Conservation (phyloP, 2,329 filamentous ascomycete species). For the Pseudofabraea citricarpa region DNA sequence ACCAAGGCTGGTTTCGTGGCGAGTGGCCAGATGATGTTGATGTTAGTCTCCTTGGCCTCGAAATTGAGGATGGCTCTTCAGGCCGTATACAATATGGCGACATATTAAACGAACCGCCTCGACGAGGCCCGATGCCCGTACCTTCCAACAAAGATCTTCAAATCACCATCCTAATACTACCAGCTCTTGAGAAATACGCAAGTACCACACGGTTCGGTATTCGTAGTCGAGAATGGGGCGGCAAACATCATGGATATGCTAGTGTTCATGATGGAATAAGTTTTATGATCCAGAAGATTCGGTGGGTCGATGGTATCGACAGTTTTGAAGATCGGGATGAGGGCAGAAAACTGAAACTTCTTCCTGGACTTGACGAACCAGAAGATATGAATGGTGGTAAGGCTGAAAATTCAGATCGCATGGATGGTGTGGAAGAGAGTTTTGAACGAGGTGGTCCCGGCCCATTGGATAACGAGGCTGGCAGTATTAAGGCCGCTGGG, state of each 20-base stretch:
- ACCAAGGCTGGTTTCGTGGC: conserved; percentile 86
- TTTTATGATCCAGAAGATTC: conserved; percentile 75
- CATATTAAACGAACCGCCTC: conserved; percentile 48
- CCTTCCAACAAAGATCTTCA: conserved; percentile 74
- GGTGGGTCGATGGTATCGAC: conserved; percentile 77
- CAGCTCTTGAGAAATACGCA: conserved; percentile 70
- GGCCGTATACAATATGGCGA: conserved; percentile 31
- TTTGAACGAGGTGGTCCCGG: conserved; percentile 11
- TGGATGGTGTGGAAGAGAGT: conserved; percentile 11
- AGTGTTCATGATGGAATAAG: conserved; percentile 55
- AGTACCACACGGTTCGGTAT: conserved; percentile 75
- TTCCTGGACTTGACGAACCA: conserved; percentile 11
- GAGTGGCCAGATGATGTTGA: conserved; percentile 81
- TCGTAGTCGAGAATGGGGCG: conserved; percentile 73
- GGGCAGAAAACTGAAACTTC: conserved; percentile 30
- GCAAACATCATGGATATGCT: conserved; percentile 35
- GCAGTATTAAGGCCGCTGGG: conserved; percentile 17
- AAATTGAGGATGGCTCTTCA: conserved; percentile 32
- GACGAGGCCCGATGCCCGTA: conserved; percentile 56
- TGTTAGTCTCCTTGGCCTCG: conserved; percentile 57
- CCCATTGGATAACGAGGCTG: conserved; percentile 1
- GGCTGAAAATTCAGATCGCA: conserved; percentile 9
- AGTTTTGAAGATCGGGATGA: conserved; percentile 37
- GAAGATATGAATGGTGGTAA: conserved; percentile 14
- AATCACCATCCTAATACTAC: conserved; percentile 80